These are phyloP conservation scores for Xylariaceae sp. DNA, from an alignment of 2,329 filamentous ascomycete genomes.

Conservation along the genomic window DNA sequence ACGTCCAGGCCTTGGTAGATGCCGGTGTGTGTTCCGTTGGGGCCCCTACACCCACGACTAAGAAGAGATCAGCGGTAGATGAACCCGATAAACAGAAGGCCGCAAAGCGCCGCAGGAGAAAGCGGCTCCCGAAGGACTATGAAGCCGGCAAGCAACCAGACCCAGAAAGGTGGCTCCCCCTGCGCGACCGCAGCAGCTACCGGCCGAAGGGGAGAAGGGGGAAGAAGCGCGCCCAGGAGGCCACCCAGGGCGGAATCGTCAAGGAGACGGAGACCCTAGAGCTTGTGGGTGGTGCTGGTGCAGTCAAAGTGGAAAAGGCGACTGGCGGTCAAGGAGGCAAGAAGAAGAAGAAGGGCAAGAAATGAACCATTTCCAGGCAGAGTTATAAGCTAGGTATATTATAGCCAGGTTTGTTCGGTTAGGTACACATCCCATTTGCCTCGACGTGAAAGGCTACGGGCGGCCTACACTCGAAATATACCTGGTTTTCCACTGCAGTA, in stretches of 20 bases:
- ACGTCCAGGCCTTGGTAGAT: constrained; percentile 60
- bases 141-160: constrained; percentile 77
- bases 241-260: constrained; percentile 81
- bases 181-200: constrained; percentile 85
- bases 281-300: constrained; percentile 59
- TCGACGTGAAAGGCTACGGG: too few species aligned
- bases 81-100: constrained; percentile 38
- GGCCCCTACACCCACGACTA: constrained; percentile 38
- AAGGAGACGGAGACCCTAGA: constrained; percentile 67
- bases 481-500: too few species aligned
- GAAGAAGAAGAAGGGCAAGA: constrained; percentile 44
- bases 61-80: constrained; percentile 47
- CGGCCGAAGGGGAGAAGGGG: constrained; percentile 88
- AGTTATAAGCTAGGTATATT: too few species aligned
- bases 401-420: too few species aligned
- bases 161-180: constrained; percentile 86
- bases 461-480: too few species aligned
- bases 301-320: constrained; percentile 61
- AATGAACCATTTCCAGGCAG: constrained; percentile 35
- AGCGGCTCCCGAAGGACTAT: constrained; percentile 64
- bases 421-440: too few species aligned
- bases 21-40: constrained; percentile 57
- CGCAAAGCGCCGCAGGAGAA: constrained; percentile 52
- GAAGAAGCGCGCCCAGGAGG: constrained; percentile 72
- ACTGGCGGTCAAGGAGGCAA: constrained; percentile 32